Base-by-base conservation (phyloP, 805 yeast species). In the Candida argentea region DNA sequence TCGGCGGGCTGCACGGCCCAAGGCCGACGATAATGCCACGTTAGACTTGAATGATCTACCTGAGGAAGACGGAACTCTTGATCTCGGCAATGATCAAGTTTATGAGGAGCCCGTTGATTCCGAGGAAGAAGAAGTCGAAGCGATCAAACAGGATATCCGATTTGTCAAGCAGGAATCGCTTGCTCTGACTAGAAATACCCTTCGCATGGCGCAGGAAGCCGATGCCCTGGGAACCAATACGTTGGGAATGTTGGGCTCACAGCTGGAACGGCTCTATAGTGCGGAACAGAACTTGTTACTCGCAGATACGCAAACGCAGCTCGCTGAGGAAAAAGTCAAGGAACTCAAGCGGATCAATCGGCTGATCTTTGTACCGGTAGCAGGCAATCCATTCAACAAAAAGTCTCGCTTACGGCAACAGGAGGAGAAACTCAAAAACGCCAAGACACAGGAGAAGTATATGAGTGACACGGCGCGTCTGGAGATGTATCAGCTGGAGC, bases 221-320 rank as follows among this genome's bases (percentile, higher is more conserved):
- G 67, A 61, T 31, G 65, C 65, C 4, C 50, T 60, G 9, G 67
- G 58, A 10, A 52, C 61, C 12, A 87, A 89, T 48, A 80, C 96
- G 0, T 55, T 89, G 37, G 96, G 95, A 16, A 73, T 84, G 73
- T 66, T 91, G 27, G 98, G 98, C 15, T 72, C 87, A n/a, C 97
- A 91, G 53, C 76, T 91, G 32, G 95, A 86, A 48, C 66, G 84
- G 27, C 61, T 91, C 37, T 82, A 79, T 50, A 74, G 73, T 44
- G 76, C 87, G 13, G 95, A 91, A 48, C 72, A 73, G 38, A 77
- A 77, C 39, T 59, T 89, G 40, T 72, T 81, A 30, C 57, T 82
- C 30, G 84, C 93, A 29, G 80, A 76, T 33, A 77, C 84, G 3
- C 95, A 86, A 49, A 82, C 83, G 33, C 64, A 75, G 40, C 70